phyloP scores from a whole-genome alignment of 2,329 filamentous ascomycete species.

The Metarhizium robertsii region DNA sequence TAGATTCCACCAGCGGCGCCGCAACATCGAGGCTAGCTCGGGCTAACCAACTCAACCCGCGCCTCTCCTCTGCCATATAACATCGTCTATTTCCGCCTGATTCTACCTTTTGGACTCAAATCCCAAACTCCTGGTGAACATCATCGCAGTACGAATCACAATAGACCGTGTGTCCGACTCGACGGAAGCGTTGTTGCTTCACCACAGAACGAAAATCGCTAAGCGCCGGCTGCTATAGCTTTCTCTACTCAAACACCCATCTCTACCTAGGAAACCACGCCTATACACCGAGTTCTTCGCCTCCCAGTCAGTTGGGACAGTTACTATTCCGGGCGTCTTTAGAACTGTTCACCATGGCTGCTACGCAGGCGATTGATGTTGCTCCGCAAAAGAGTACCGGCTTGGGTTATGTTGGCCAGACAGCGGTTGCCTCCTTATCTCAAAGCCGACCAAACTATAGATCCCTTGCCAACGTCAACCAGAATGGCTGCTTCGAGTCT shows the following conservation, averaged over 20 bases:
- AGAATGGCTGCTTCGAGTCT: slow-evolving; percentile 93
- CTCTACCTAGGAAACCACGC: background rate
- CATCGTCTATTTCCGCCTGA: background rate
- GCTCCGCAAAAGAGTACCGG: background rate
- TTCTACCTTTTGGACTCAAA: background rate
- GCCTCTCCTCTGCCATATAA: background rate
- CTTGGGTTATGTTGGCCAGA: slow-evolving; percentile 6
- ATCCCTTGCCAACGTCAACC: slow-evolving; percentile 76
- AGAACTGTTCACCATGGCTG: slow-evolving; percentile 8
- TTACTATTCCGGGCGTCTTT: background rate
- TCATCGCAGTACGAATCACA: background rate
- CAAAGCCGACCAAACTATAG: slow-evolving; percentile 35
- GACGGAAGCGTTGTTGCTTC: background rate
- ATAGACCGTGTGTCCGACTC: background rate
- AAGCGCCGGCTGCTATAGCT: background rate
- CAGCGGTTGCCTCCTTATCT: slow-evolving; percentile 12
- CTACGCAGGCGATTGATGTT: slow-evolving; percentile 13
- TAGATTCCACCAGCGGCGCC: background rate
- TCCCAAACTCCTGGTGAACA: background rate
- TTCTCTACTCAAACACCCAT: background rate
- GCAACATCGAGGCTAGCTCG: background rate
- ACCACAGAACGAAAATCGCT: background rate
- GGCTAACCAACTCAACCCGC: background rate
- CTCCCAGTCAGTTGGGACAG: background rate
- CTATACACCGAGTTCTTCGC: background rate